A percentile compares a stretch with the other conserved stretches of the same genome.
Conservation (phyloP, 2,329 filamentous ascomycete genomes). For the Cryphonectria japonica region DNA sequence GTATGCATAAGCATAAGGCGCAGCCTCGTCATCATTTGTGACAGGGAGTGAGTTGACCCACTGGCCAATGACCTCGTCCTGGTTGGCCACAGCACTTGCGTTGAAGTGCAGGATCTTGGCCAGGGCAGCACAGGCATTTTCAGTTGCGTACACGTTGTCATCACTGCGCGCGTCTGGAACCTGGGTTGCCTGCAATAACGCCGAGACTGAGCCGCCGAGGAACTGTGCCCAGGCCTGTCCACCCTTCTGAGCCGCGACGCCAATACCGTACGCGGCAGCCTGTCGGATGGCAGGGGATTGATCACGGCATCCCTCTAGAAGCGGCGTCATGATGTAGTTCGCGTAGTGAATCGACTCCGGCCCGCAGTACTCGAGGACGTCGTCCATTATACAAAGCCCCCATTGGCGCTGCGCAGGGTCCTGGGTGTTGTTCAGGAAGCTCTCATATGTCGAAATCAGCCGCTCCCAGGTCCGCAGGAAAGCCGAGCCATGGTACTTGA, state of each 20-base stretch:
- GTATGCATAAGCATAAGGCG: slow-evolving; percentile 93
- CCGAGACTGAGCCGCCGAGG: slow-evolving; percentile 75
- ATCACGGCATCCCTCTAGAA: slow-evolving; percentile 85
- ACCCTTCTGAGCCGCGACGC: slow-evolving; percentile 91
- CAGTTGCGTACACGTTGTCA: slow-evolving; percentile 94
- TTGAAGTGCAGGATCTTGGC: slow-evolving; percentile 97
- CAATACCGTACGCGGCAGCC: slow-evolving; percentile 93
- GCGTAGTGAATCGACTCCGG: slow-evolving; percentile 85
- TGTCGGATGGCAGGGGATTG: slow-evolving; percentile 89
- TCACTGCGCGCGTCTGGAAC: slow-evolving; percentile 82
- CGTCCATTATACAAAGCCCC: slow-evolving; percentile 99
- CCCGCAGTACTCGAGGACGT: slow-evolving; percentile 96
- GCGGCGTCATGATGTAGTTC: slow-evolving; percentile 82
- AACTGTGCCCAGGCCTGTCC: slow-evolving; percentile 88
- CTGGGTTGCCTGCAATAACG: slow-evolving; percentile 82
- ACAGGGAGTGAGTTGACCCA: slow-evolving; percentile 94
- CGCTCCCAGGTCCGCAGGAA: slow-evolving; percentile 91
- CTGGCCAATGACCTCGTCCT: slow-evolving; percentile 74
- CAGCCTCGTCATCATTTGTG: slow-evolving; percentile 94
- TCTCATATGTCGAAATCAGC: slow-evolving; percentile 81
- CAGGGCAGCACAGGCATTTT: slow-evolving; percentile 95
- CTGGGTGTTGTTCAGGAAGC: slow-evolving; percentile 74
- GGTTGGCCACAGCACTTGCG: slow-evolving; percentile 72
- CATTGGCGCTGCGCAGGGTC: slow-evolving; percentile 95
- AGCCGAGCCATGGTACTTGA: slow-evolving; percentile 87